Evolutionary conservation across 2,329 filamentous ascomycete genomes (phyloP).

Genomic region (Xylaria sp.): DNA sequence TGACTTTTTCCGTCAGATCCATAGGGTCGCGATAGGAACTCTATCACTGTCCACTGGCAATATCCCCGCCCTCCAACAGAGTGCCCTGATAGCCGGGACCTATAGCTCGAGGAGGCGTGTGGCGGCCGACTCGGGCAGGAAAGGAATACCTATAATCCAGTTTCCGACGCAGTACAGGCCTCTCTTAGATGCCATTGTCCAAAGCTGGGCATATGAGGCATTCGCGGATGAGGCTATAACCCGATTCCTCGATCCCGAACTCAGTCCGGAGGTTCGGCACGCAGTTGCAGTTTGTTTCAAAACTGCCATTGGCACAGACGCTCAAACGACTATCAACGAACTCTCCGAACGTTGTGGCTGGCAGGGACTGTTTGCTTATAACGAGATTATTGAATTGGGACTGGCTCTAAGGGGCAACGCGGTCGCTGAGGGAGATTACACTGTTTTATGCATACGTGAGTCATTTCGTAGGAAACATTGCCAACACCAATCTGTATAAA

Average conservation of each 20-base stretch:
- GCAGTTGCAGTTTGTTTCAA: constrained; percentile 35
- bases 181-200: constrained; percentile 40
- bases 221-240: constrained; percentile 36
- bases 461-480: background rate
- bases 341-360: constrained; percentile 47
- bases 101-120: constrained; percentile 41
- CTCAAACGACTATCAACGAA: constrained; percentile 38
- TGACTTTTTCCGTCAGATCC: constrained; percentile 47
- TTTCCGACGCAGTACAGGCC: constrained; percentile 47
- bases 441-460: constrained; percentile 48
- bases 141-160: constrained; percentile 39
- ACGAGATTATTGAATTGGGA: constrained; percentile 42
- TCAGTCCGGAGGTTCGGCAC: constrained; percentile 26
- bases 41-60: constrained; percentile 42
- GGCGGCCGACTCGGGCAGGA: constrained; percentile 3
- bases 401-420: constrained; percentile 40
- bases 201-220: constrained; percentile 39
- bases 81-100: constrained; percentile 40
- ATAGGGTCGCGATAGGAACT: constrained; percentile 45
- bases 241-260: constrained; percentile 25
- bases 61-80: constrained; percentile 34
- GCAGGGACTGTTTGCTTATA: constrained; percentile 46
- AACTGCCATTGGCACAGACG: constrained; percentile 17
- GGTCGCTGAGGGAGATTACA: constrained; percentile 46
- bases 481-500: too few species aligned